Evolutionary conservation across 1,284 basidiomycete genomes (phyloP), one percentile per base, ranked within the genome.

Genomic region (Vanrija sp.): DNA sequence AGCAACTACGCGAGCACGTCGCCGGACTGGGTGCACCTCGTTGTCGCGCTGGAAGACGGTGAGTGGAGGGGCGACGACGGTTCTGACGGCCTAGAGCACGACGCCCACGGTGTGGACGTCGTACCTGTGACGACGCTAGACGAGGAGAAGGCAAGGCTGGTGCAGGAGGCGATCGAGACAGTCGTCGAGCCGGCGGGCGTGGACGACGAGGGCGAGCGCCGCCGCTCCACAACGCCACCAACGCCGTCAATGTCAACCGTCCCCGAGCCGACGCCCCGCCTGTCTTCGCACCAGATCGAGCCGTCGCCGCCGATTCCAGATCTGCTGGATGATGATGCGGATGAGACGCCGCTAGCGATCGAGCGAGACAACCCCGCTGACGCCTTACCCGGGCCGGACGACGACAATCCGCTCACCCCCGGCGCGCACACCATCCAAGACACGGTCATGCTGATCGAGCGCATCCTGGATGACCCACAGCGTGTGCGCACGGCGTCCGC

Each of bases 21-120:
- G 2, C 47, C 51, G 6, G 61, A 65, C 19, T 67, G 65, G 65
- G 44, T 69, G 7, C 68, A 70, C 41, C 50, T 63, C 19, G 62
- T 64, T 1, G 36, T 68, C 7, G 43, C 50, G 7, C 51, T 69
- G 2, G 31, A 31, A 4, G 53, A 57, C 7, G 57, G 54, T 59
- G 10, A 22, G 57, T 45, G 9, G 10, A n/a, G 20, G 22, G 49
- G 27, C 19, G 9, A 20, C 3, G n/a, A 19, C 18, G 14, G n/a
- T 41, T n/a, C 53, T 55, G 36, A 51, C 50, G 41, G 31, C 43
- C 31, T 31, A 54, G 59, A 54, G 22, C 48, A 47, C 9, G 50
- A 48, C 19, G 49, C 35, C 9, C 37, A 45, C 9, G 36, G 39
- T 2, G 27, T 48, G 18, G 51, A 43, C 24, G 25, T 52, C 2